Evolutionary conservation across 805 yeast species (phyloP).

Genomic region (Sugiyamaella lignohabitans): DNA sequence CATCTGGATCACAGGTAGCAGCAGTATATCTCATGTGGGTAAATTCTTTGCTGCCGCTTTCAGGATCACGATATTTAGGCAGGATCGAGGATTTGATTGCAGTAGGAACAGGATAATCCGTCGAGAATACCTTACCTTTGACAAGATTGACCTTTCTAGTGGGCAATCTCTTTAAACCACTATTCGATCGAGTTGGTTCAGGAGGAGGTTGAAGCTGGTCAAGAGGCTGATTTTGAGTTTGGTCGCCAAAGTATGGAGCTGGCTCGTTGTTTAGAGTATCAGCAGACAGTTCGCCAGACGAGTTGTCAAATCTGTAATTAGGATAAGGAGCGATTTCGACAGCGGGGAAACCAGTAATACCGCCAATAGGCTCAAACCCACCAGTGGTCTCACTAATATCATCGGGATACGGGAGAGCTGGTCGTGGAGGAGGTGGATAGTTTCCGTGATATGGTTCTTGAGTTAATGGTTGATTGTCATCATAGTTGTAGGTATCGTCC

Average conservation of each 20-base stretch:
- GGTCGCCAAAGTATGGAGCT: not conserved
- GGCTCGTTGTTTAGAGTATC: too few species aligned
- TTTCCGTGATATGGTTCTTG: conserved; percentile 10
- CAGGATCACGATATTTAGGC: conserved; percentile 36
- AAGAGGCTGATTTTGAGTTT: conserved; percentile 8
- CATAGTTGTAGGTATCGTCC: conserved; percentile 16
- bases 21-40: conserved; percentile 58
- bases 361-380: conserved; percentile 23
- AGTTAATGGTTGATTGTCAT: conserved; percentile 19
- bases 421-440: not conserved
- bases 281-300: not conserved
- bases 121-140: conserved; percentile 31
- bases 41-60: conserved; percentile 44
- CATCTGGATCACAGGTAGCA: conserved; percentile 65
- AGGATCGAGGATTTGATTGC: conserved; percentile 35
- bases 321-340: conserved; percentile 10
- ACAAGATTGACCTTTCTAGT: conserved; percentile 35
- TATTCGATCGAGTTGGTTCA: conserved; percentile 18
- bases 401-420: conserved; percentile 20
- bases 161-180: conserved; percentile 28
- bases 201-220: not conserved
- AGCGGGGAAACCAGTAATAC: conserved; percentile 22
- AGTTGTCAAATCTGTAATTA: not conserved
- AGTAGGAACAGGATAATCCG: conserved; percentile 36
- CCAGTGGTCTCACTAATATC: conserved; percentile 10